A percentile compares a stretch with the other conserved stretches of the same genome.
These are phyloP conservation scores for Aquilaria agallochum DNA, from an alignment of 441 rosid genomes.

Conservation along the genomic window DNA sequence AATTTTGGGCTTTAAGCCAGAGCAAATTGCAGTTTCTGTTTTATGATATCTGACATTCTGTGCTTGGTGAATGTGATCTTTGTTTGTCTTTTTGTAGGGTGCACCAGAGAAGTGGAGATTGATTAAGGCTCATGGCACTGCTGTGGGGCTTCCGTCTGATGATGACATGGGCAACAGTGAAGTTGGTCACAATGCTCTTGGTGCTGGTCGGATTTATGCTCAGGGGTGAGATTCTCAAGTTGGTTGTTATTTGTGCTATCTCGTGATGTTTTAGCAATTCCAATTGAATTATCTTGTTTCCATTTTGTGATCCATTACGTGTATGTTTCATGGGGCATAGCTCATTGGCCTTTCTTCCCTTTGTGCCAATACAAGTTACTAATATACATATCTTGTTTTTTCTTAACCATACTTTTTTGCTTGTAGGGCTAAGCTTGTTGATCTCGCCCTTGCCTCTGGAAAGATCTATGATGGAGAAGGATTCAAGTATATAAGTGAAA, in stretches of 20 bases:
- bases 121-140: conserved; percentile 83
- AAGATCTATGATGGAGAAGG: conserved; percentile 87
- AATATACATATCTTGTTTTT: background rate
- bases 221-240: conserved; percentile 52
- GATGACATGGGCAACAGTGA: conserved; percentile 99
- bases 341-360: background rate
- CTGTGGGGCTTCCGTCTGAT: conserved; percentile 95
- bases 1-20: too few relatives aligned
- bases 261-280: background rate
- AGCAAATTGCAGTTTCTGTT: too few relatives aligned
- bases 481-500: conserved; percentile 60
- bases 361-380: background rate
- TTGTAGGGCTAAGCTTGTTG: conserved; percentile 91
- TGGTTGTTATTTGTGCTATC: background rate
- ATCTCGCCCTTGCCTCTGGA: conserved; percentile 84
- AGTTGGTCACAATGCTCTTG: conserved; percentile 98
- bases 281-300: background rate
- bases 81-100: conserved; percentile 27
- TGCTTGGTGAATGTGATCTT: too few relatives aligned
- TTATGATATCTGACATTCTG: too few relatives aligned
- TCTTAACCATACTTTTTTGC: conserved; percentile 11
- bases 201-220: conserved; percentile 93
- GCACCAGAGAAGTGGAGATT: conserved; percentile 83
- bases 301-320: background rate
- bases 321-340: background rate